Base-by-base conservation (phyloP, 2,329 filamentous ascomycete species). In the Stromatinia cepivora region DNA sequence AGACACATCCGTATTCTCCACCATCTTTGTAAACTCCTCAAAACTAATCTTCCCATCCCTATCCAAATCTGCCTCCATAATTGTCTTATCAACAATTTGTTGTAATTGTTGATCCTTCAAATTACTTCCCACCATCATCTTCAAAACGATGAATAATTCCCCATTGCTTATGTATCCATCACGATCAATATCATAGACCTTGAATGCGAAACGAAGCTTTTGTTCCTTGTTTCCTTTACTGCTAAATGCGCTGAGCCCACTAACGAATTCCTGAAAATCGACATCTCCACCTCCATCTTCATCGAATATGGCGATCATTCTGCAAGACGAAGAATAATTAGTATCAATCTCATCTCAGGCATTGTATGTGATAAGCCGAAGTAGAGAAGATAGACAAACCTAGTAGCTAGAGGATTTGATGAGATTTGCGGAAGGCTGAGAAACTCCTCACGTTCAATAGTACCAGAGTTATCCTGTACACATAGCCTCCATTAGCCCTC, bases 41-140 rank as follows among this genome's bases (percentile, higher is more conserved):
- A 99, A 99, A 84, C 93, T 97, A 81, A 99, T 98, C 86, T 96
- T 97, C 78, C 95, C 95, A 80, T 99, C 95, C 71, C 90, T 89
- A 81, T 99, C 95, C 76, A 94, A 86, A 81, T 99, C 95, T 62
- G 95, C 95, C 84, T 99, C 95, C 95, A 98, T 98, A 80, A 99
- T 98, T 71, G 95, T 99, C 88, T 99, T 99, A 84, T 99, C 95
- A 76, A 99, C 95, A 80, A 99, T 99, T 88, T 94, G 95, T 84
- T 99, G 95, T 80, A 99, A 83, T 83, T 99, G 95, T 82, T 97
- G 93, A 81, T 99, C 95, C 86, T 99, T 99, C 78, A 99, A 84
- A 81, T 99, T 99, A 84, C 92, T 97, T 71, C 95, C 95, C 65
- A 99, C 95, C 95, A 99, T 99, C 95, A 99, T 99, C 91, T 99